A percentile compares a stretch with the other conserved stretches of the same genome.
phyloP scores from a whole-genome alignment of 345 rosid species.

The Crucihimalaya himalaica region DNA sequence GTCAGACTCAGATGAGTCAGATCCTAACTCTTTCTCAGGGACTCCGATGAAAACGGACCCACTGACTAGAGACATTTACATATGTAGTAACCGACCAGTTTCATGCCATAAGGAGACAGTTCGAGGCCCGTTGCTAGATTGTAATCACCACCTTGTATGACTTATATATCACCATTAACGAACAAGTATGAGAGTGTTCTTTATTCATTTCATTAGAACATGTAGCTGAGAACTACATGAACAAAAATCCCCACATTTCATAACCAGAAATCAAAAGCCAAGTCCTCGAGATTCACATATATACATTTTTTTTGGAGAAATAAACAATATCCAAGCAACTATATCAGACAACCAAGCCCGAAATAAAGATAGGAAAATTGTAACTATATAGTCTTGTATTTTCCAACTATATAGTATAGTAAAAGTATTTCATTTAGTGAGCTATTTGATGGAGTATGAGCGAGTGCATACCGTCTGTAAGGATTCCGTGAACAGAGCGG shows the following conservation, averaged over 20 bases:
- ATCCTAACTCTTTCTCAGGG: conserved; percentile 17
- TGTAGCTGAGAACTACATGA: conserved; percentile 21
- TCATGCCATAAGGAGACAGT: conserved; percentile 1
- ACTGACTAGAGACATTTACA: neutral
- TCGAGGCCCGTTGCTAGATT: conserved; percentile 6
- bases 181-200: conserved; percentile 25
- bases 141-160: neutral
- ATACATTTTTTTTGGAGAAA: conserved; percentile 33
- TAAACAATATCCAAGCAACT: conserved; percentile 25
- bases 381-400: conserved; percentile 10
- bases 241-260: conserved; percentile 16
- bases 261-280: conserved; percentile 26
- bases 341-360: conserved; percentile 15
- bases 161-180: conserved; percentile 3
- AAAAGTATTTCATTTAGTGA: conserved; percentile 15
- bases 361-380: conserved; percentile 4
- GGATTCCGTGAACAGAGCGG: conserved; percentile 68
- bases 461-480: conserved; percentile 70
- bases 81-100: neutral
- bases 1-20: conserved; percentile 22
- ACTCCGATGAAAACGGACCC: conserved; percentile 29
- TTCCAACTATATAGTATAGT: conserved; percentile 6
- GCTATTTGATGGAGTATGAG: conserved; percentile 82
- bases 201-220: conserved; percentile 18
- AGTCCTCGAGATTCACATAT: conserved; percentile 25